A percentile compares a stretch with the other conserved stretches of the same genome.
Conservation (phyloP, 1,284 basidiomycete genomes). For the Pholiota adiposa region DNA sequence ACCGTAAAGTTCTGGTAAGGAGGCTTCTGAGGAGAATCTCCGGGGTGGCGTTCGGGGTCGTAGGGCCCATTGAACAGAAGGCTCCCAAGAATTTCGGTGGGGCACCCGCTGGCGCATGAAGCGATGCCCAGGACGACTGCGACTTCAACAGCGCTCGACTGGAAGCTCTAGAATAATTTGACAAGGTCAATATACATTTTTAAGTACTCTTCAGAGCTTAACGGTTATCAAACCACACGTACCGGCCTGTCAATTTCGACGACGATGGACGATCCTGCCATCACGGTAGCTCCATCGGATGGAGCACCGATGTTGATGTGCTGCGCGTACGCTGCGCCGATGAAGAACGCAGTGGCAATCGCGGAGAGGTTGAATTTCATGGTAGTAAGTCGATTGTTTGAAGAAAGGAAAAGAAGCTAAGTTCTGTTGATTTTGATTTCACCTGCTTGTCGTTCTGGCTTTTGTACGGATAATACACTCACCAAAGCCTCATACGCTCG, state of each 20-base stretch:
- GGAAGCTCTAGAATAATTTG: constrained; percentile 33
- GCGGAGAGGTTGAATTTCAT: neutral
- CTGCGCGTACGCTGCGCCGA: neutral
- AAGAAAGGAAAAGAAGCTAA: neutral
- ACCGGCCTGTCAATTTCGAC: neutral
- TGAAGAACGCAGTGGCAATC: neutral
- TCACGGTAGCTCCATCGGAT: neutral
- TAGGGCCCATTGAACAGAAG: constrained; percentile 26
- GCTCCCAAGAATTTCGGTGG: no score
- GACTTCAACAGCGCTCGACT: constrained; percentile 43
- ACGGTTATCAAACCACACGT: no score
- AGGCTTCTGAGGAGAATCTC: constrained; percentile 25
- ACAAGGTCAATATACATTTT: neutral
- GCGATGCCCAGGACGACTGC: constrained; percentile 43
- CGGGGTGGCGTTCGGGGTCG: constrained; percentile 35
- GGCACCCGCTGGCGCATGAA: constrained; percentile 37
- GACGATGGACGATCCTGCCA: neutral
- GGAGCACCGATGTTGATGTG: no score
- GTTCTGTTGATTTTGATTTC: neutral
- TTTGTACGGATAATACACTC: neutral
- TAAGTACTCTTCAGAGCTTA: no score
- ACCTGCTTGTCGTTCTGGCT: neutral
- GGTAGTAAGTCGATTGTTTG: neutral
- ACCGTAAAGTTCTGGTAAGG: constrained; percentile 56
- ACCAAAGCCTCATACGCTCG: no score